Base-by-base conservation (phyloP, 1,284 basidiomycete species). In the Abortiporus biennis region DNA sequence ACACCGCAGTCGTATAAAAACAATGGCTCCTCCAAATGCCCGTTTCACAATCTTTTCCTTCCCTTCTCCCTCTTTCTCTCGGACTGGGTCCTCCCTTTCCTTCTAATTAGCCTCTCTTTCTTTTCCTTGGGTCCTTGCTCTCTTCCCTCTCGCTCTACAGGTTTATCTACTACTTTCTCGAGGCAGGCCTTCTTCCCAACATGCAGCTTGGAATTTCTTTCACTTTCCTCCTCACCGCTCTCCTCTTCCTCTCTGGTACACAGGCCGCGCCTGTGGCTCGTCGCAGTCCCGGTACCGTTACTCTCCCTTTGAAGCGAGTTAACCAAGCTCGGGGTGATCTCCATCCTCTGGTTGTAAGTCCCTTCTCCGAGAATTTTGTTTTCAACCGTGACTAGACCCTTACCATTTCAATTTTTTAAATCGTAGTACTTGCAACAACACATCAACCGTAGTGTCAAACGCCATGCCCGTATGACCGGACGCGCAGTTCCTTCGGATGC, bases 381-480 rank as follows among this genome's bases (percentile, higher is more conserved):
- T 27, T 13, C 15, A 36, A 8, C 32, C n/a, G 12, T 20, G 6
- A 15, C 21, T 37, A 21, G 13, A 31, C 32, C 34, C 22, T 27
- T 16, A 23, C 23, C 17, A 20, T 9, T 21, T 24, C 25, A 19
- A 12, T 35, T 32, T 38, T 37, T 22, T 9, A 30, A 37, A 16
- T 29, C 29, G 15, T 53, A 88, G 85, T 61, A 73, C 43, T 62
- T 81, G 35, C 85, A 87, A 59, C 85, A 83, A 61, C 71, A 82
- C 53, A 74, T 84, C 48, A 88, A 87, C 62, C 76, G 76, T 40
- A 69, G 74, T 42, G 65, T 75, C 45, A 74, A 69, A 45, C 82
- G 86, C 43, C 67, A 79, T 44, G 83, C 85, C 3, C 78, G 71
- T 42, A 84, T 89, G 78, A 76, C 74, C 6, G 77, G 81, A 15